Base-by-base conservation (phyloP, 1,284 basidiomycete species). In the Tylopilus sp. region DNA sequence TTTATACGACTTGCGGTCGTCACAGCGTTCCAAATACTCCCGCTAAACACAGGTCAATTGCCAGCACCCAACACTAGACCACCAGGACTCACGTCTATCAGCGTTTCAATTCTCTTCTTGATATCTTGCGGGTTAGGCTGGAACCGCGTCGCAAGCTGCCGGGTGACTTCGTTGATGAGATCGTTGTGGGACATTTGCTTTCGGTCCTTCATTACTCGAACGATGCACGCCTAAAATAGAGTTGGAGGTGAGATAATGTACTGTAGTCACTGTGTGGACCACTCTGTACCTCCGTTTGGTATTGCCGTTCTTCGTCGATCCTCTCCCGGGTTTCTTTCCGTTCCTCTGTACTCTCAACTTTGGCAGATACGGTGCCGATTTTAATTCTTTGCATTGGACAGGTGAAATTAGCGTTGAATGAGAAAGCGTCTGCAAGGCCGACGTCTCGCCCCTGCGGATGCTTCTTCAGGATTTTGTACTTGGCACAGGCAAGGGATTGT, bases 401-500 rank as follows among this genome's bases (percentile, higher is more conserved):
- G 0, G 83, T 79, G 69, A 99, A 99, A 42, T 79, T 77, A 14
- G 71, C 64, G 60, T 99, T 97, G 77, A 98, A 99, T 1, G 86
- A 83, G 69, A 99, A 99, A 0, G 78, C 76, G 65, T 99, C 96
- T 14, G 73, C 73, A 0, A 73, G 60, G 49, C 81, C 73, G 38
- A 99, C 77, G 34, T 98, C 94, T 33, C 93, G 81, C 3, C 91
- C 82, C 44, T 88, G 83, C 1, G 96, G 96, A 57, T 88, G 85
- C 66, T 99, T 99, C 66, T 84, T 90, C 52, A 99, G 70, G 31
- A 99, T 78, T 63, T 95, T 94, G 75, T 81, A 94, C 69, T 96
- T 99, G n/a, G 89, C 94, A 64, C 95, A 99, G 2, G 96, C 94
- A 11, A 99, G 78, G 0, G 94, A 94, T 67, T 99, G 96, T 9